phyloP scores from a whole-genome alignment of 2,329 filamentous ascomycete species.

The Cercospora sp. region DNA sequence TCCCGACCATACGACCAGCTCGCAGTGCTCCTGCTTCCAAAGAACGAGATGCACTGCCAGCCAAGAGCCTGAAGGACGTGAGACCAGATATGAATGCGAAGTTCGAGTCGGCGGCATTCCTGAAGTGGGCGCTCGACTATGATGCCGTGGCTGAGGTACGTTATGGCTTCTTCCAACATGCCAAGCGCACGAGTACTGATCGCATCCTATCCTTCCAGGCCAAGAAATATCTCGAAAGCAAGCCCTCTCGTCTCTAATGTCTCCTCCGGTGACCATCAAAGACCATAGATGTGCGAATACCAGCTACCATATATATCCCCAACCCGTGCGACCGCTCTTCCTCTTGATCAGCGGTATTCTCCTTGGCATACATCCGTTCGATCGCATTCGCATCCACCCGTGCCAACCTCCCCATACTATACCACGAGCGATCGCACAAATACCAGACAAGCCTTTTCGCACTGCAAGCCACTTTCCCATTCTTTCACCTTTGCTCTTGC shows the following conservation, averaged over 20 bases:
- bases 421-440: background rate
- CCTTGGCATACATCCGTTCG: background rate
- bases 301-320: background rate
- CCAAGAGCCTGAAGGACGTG: background rate
- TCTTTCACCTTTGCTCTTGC: background rate
- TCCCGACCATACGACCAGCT: background rate
- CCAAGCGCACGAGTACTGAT: background rate
- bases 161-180: background rate
- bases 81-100: constrained; percentile 9
- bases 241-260: background rate
- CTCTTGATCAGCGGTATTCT: background rate
- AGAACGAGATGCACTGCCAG: background rate
- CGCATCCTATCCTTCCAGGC: background rate
- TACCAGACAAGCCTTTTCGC: background rate
- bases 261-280: background rate
- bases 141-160: constrained; percentile 17
- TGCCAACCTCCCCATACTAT: background rate
- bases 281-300: background rate
- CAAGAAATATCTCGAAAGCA: background rate
- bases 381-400: background rate
- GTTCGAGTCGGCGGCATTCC: constrained; percentile 8
- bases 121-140: constrained; percentile 18
- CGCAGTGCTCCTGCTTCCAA: background rate
- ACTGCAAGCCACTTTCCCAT: background rate
- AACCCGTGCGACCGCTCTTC: background rate